A percentile compares a stretch with the other conserved stretches of the same genome.
These are phyloP conservation scores for Spergularia azorica DNA, from an alignment of 179 eudicot species.

Conservation along the genomic window DNA sequence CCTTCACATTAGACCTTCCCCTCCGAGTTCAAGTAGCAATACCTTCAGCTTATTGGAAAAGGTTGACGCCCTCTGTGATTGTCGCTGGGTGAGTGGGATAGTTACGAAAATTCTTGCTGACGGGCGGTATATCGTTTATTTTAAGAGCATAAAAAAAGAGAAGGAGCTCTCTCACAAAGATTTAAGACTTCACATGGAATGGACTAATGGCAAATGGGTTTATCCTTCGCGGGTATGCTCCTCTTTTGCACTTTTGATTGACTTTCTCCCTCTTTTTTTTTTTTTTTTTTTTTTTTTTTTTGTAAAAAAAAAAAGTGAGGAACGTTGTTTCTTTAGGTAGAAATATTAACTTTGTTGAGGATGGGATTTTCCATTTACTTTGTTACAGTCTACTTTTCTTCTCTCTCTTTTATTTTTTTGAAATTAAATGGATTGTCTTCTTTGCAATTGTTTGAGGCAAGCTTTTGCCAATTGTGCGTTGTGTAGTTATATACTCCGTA, in stretches of 20 bases:
- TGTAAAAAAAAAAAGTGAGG: no score
- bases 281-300: no score
- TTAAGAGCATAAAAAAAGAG: slow-evolving; percentile 50
- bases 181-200: slow-evolving; percentile 66
- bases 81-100: slow-evolving; percentile 71
- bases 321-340: background rate
- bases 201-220: slow-evolving; percentile 67
- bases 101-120: slow-evolving; percentile 64
- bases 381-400: no score
- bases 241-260: background rate
- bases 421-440: background rate
- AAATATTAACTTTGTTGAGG: background rate
- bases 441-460: background rate
- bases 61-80: slow-evolving; percentile 59
- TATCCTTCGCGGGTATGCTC: slow-evolving; percentile 50
- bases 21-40: slow-evolving; percentile 45
- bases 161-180: slow-evolving; percentile 46
- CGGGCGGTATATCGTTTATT: slow-evolving; percentile 66
- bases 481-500: slow-evolving; percentile 2
- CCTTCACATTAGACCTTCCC: slow-evolving; percentile 58
- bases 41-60: slow-evolving; percentile 56
- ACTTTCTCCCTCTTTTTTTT: background rate
- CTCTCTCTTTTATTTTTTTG: no score
- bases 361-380: no score
- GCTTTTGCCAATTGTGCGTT: background rate